A percentile compares a stretch with the other conserved stretches of the same genome.
Evolutionary conservation across 2,329 filamentous ascomycete genomes (phyloP).

Genomic region (Fusarium sp.): DNA sequence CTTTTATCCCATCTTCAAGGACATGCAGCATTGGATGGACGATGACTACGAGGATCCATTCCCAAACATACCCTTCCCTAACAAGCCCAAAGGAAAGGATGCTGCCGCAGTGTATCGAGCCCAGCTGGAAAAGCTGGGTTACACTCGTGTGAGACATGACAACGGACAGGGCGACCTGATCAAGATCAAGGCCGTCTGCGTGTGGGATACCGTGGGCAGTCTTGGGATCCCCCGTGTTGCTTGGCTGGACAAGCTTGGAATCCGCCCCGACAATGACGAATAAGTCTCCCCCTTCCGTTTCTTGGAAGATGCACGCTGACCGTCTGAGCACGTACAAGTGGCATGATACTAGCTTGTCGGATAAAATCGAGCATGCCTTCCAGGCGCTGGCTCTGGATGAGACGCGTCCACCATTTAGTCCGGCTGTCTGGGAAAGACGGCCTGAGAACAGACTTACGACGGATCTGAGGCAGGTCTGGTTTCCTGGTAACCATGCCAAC

Average conservation of each 20-base stretch:
- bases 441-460: constrained; percentile 54
- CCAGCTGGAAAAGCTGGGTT: constrained; percentile 57
- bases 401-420: constrained; percentile 65
- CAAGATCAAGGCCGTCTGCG: constrained; percentile 59
- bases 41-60: constrained; percentile 60
- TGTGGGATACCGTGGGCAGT: constrained; percentile 61
- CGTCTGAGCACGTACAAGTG: constrained; percentile 58
- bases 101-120: constrained; percentile 59
- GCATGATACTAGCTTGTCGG: constrained; percentile 65
- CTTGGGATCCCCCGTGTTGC: constrained; percentile 60
- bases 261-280: constrained; percentile 59
- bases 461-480: constrained; percentile 69
- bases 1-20: constrained; percentile 68
- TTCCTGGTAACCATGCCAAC: constrained; percentile 78
- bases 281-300: constrained; percentile 50
- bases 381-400: constrained; percentile 71
- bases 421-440: constrained; percentile 66
- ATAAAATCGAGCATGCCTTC: constrained; percentile 68
- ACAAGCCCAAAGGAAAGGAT: constrained; percentile 61
- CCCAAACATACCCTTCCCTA: constrained; percentile 58
- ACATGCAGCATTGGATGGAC: constrained; percentile 66
- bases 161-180: constrained; percentile 58
- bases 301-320: constrained; percentile 45
- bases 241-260: constrained; percentile 61
- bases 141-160: constrained; percentile 58